phyloP scores from a whole-genome alignment of 2,329 filamentous ascomycete species.

The Trichoderma sp. region DNA sequence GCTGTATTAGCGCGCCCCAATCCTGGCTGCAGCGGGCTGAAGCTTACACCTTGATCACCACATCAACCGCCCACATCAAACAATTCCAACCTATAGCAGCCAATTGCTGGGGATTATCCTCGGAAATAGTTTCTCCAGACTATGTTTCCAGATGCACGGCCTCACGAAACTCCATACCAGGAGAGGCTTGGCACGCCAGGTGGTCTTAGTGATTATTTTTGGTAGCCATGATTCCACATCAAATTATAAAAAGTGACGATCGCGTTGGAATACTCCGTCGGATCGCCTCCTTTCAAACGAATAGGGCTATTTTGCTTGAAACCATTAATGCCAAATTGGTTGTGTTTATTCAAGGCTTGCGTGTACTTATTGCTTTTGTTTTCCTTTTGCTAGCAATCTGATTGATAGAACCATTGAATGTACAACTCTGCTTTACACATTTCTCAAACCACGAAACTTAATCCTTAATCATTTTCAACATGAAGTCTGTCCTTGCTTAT shows the following conservation, averaged over 20 bases:
- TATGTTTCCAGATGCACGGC: background rate
- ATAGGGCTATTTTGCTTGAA: background rate
- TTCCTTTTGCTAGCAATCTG: background rate
- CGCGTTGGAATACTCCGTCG: background rate
- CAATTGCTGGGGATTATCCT: background rate
- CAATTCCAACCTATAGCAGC: background rate
- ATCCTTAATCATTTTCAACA: background rate
- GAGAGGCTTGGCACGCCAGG: background rate
- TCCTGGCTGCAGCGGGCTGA: background rate
- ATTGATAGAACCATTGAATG: background rate
- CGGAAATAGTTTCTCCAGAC: background rate
- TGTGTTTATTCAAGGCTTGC: background rate
- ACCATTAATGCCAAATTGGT: background rate
- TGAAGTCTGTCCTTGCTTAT: background rate
- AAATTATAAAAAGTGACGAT: background rate
- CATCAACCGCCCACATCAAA: background rate
- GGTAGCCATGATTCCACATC: conserved; percentile 8
- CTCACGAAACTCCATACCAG: background rate
- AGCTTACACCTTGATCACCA: background rate
- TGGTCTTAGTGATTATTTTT: background rate
- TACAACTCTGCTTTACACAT: background rate
- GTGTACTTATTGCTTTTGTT: background rate
- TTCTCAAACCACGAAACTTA: background rate
- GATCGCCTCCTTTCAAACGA: background rate
- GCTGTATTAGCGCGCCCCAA: background rate